Evolutionary conservation across 768 basidiomycete species (phyloP).

Genomic region (Leccinum arenicola): DNA sequence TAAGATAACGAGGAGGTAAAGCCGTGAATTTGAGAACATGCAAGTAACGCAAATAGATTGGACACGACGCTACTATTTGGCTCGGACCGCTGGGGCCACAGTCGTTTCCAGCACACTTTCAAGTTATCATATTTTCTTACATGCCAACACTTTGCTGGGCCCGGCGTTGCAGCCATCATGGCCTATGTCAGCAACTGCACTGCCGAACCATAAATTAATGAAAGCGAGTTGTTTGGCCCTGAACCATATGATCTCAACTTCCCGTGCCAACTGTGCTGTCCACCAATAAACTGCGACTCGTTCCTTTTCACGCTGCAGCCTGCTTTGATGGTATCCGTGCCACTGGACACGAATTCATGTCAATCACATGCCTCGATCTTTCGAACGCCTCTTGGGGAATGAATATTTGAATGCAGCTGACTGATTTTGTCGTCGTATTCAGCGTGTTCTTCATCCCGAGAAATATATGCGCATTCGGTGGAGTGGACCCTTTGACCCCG

Average conservation of each 20-base stretch:
- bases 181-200: conserved; percentile 18
- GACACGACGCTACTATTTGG: neutral
- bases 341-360: conserved; percentile 19
- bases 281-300: conserved; percentile 16
- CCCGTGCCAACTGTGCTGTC: conserved; percentile 12
- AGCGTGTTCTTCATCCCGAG: too few relatives aligned
- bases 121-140: too few relatives aligned
- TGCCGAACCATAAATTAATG: conserved; percentile 8
- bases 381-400: too few relatives aligned
- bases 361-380: conserved; percentile 1
- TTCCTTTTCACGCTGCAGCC: conserved; percentile 21
- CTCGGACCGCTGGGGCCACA: neutral
- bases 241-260: conserved; percentile 30
- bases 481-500: neutral
- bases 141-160: too few relatives aligned
- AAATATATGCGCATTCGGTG: too few relatives aligned
- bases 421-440: too few relatives aligned
- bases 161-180: conserved; percentile 8
- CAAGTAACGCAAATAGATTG: too few relatives aligned
- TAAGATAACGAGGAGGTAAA: neutral
- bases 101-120: too few relatives aligned
- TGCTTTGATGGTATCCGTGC: conserved; percentile 17
- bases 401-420: too few relatives aligned
- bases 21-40: too few relatives aligned
- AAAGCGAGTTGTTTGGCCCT: conserved; percentile 20